Evolutionary conservation across 2,329 filamentous ascomycete species (phyloP).

Genomic region (Diaporthe citriasiana): DNA sequence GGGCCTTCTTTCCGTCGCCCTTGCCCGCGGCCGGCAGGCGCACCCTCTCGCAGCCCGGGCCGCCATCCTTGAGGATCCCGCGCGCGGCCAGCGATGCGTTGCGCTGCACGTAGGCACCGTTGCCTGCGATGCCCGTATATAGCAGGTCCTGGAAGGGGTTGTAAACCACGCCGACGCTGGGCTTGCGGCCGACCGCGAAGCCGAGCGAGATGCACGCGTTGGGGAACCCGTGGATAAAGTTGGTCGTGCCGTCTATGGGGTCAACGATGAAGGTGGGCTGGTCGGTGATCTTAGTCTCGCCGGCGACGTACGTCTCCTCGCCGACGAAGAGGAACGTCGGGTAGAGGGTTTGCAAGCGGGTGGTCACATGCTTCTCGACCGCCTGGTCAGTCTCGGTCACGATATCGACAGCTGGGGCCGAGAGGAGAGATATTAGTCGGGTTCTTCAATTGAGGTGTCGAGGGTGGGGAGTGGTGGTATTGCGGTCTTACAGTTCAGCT

Average conservation of each 20-base stretch:
- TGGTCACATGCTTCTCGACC: constrained; percentile 73
- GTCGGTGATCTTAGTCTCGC: constrained; percentile 70
- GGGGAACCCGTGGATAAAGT: constrained; percentile 84
- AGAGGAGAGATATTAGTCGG: background rate
- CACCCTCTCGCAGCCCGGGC: constrained; percentile 40
- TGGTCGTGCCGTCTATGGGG: constrained; percentile 86
- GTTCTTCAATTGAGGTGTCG: background rate
- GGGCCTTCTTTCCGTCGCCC: constrained; percentile 59
- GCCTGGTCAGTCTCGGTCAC: constrained; percentile 78
- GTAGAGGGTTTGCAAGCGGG: constrained; percentile 65
- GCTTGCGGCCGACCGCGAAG: constrained; percentile 72
- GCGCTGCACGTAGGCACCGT: constrained; percentile 73
- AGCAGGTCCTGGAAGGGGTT: constrained; percentile 81
- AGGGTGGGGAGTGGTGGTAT: constrained; percentile 7
- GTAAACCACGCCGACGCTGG: constrained; percentile 82
- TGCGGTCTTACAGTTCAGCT: constrained; percentile 72
- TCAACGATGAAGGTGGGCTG: constrained; percentile 85
- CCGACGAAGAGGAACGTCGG: constrained; percentile 76
- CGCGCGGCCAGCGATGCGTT: constrained; percentile 57
- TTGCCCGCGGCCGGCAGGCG: constrained; percentile 56
- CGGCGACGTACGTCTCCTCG: constrained; percentile 82
- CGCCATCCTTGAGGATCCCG: constrained; percentile 45
- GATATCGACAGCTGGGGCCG: constrained; percentile 72
- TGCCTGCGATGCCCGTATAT: constrained; percentile 77
- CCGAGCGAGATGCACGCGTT: constrained; percentile 84